A percentile compares a stretch with the other conserved stretches of the same genome.
Evolutionary conservation across 2,329 filamentous ascomycete genomes (phyloP).

Genomic region (Hirsutella rhossiliensis): DNA sequence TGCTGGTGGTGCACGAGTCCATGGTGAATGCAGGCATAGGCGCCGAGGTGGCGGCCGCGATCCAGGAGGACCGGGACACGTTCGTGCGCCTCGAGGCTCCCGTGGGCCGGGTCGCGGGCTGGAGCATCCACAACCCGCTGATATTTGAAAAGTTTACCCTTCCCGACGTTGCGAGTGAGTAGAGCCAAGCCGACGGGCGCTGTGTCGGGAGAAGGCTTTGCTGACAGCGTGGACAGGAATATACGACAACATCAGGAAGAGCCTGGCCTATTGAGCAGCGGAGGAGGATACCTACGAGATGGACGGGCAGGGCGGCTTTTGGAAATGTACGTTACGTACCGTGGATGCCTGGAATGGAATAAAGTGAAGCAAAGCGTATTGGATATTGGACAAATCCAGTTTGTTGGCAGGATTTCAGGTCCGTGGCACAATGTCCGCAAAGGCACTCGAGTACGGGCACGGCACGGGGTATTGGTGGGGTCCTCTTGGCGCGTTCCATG

Average conservation of each 20-base stretch:
- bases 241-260: conserved; percentile 58
- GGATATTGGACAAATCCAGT: too few species aligned
- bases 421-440: too few species aligned
- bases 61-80: conserved; percentile 65
- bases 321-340: background rate
- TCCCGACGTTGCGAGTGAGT: conserved; percentile 79
- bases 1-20: conserved; percentile 81
- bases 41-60: conserved; percentile 76
- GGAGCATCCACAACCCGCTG: conserved; percentile 73
- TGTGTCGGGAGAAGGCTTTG: background rate
- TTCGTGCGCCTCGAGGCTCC: conserved; percentile 79
- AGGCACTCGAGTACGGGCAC: too few species aligned
- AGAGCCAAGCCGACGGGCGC: too few species aligned
- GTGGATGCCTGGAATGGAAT: too few species aligned
- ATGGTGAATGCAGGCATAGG: conserved; percentile 86
- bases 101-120: conserved; percentile 75
- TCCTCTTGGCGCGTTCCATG: too few species aligned
- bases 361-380: too few species aligned
- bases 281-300: background rate
- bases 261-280: conserved; percentile 45
- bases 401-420: too few species aligned
- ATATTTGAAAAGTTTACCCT: conserved; percentile 71
- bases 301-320: background rate
- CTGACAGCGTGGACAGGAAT: conserved; percentile 36
- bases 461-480: too few species aligned